These are phyloP conservation scores for Aureobasidium sp. DNA, from an alignment of 2,329 filamentous ascomycete species.

Conservation along the genomic window DNA sequence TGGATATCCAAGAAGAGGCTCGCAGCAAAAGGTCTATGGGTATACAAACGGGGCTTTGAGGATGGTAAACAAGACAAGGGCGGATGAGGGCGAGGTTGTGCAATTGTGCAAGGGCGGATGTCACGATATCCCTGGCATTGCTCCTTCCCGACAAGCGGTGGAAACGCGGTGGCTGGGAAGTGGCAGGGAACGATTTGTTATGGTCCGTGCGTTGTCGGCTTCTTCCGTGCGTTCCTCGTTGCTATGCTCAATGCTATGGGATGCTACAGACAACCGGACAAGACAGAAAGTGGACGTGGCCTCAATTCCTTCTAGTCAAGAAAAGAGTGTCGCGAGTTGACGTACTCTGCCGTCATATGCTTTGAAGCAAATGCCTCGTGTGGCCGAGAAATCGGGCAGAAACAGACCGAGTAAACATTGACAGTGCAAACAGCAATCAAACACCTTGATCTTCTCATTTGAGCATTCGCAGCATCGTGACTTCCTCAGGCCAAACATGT, in stretches of 20 bases:
- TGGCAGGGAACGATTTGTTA: neutral
- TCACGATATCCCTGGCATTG: neutral
- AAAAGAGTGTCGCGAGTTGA: neutral
- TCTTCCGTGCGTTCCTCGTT: neutral
- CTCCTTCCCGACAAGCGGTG: neutral
- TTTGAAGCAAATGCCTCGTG: no score
- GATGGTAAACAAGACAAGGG: neutral
- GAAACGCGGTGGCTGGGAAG: neutral
- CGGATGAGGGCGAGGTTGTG: neutral
- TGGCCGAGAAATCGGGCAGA: neutral
- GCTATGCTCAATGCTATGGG: neutral
- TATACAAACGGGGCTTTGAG: neutral
- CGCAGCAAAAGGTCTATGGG: neutral
- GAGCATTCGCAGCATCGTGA: neutral
- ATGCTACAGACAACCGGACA: neutral
- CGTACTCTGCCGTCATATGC: neutral
- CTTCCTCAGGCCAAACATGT: constrained; percentile 18
- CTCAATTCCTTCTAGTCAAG: neutral
- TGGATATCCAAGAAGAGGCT: neutral
- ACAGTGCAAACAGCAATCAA: constrained; percentile 11
- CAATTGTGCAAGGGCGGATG: constrained; percentile 11
- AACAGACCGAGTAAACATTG: neutral
- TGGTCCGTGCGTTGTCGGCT: neutral
- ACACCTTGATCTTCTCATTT: constrained; percentile 6
- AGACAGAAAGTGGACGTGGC: neutral